Percentiles rank a stretch among this genome's conserved stretches.
Conservation (phyloP, 1,139 yeast species). For the Taiozyma onychis region DNA sequence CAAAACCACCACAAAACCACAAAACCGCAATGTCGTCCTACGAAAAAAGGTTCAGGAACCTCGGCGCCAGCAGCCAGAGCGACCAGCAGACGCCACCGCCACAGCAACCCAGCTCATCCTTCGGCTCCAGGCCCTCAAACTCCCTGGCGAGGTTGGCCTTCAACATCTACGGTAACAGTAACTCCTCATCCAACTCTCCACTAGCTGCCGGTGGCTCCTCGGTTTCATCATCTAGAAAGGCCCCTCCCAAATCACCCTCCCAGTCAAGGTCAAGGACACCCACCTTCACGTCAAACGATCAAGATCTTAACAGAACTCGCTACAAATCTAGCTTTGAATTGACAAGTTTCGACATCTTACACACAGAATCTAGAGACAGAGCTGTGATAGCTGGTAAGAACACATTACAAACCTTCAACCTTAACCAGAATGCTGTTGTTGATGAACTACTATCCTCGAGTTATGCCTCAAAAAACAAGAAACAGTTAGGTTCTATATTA, state of each 20-base stretch:
- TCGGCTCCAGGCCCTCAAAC: slow-evolving; percentile 11
- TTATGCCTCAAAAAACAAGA: slow-evolving; percentile 27
- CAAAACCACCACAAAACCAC: neutral
- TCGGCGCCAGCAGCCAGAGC: neutral
- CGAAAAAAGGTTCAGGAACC: slow-evolving; percentile 4
- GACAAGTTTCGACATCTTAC: slow-evolving; percentile 16
- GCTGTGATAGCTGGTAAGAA: slow-evolving; percentile 59
- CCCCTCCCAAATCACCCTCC: neutral
- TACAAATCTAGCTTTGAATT: slow-evolving; percentile 19
- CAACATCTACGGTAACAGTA: slow-evolving; percentile 21
- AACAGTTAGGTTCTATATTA: slow-evolving; percentile 41
- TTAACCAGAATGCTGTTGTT: slow-evolving; percentile 32
- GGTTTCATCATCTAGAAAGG: neutral
- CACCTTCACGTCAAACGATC: slow-evolving; percentile 3
- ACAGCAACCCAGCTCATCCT: neutral
- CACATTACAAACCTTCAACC: slow-evolving; percentile 42
- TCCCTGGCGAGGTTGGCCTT: slow-evolving; percentile 23
- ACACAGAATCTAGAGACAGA: slow-evolving; percentile 34
- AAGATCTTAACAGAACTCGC: slow-evolving; percentile 6
- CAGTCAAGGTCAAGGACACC: slow-evolving; percentile 7
- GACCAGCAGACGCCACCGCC: neutral
- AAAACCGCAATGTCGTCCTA: slow-evolving; percentile 1
- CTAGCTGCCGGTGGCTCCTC: neutral
- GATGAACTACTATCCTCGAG: slow-evolving; percentile 30
- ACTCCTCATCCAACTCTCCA: neutral